Base-by-base conservation (phyloP, 768 basidiomycete genomes). In the Suillus subalutaceus region DNA sequence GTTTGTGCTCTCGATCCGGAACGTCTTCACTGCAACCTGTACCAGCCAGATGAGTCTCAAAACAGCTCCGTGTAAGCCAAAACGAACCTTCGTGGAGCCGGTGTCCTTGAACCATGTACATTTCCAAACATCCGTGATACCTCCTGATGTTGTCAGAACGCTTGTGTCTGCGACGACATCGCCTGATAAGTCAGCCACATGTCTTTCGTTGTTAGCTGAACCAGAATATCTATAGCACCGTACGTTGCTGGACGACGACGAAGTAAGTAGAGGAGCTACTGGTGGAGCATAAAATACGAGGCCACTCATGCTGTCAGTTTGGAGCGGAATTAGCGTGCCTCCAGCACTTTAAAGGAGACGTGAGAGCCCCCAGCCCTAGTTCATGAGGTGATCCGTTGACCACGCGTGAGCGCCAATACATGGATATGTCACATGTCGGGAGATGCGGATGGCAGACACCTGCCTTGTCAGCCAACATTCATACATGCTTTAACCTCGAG, bases 81-180 rank as follows among this genome's bases (percentile, higher is more conserved):
- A 56, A 56, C 26, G 40, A 60, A 60, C 58, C 58, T 60, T 60
- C 4, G 26, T 41, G 26, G 58, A 60, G 26, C 40, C 40, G 26
- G 58, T 30, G 26, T 26, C 62, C 12, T 52, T 63, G 38, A 40
- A 64, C 63, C 38, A 52, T 18, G 23, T 44, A 52, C 62, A 65
- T 53, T 52, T 63, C 65, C 65, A 65, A 20, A 65, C 62, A 63
- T 65, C 65, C 32, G 65, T 41, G 53, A 41, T 40, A 32, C 65
- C 65, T 41, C 65, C 65, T n/a, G 30, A 46, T 23, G 40, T 23
- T 4, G 44, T 52, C 9, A 38, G 26, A 30, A 20, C 58, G 3
- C 18, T 60, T 18, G 58, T 6, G 18, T 60, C 58, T 18, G 58
- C 40, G 12, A 43, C 40, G 58, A 60, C 26, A 18, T 43, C 40